A percentile compares a stretch with the other conserved stretches of the same genome.
Conservation (phyloP, 1,284 basidiomycete species). For the Rhodotorula sp. region DNA sequence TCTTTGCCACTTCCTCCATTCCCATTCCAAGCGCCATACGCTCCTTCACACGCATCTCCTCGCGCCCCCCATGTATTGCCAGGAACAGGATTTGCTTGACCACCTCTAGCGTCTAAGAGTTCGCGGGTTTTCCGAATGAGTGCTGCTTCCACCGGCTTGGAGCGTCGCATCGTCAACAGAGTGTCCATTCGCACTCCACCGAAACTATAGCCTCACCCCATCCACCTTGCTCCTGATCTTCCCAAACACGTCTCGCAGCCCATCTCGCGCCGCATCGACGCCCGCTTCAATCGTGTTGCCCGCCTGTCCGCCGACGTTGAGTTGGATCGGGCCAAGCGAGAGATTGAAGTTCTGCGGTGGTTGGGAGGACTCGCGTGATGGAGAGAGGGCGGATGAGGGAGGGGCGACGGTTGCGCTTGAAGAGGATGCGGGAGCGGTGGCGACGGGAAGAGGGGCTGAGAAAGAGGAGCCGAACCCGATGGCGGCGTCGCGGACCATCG, state of each 20-base stretch:
- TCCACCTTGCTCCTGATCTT: slow-evolving; percentile 87
- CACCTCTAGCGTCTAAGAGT: too few relatives aligned
- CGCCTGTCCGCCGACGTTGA: slow-evolving; percentile 77
- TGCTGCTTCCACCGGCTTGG: too few relatives aligned
- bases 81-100: too few relatives aligned
- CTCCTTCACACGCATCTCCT: too few relatives aligned
- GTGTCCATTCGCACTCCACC: too few relatives aligned
- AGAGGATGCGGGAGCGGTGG: not conserved
- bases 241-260: slow-evolving; percentile 77
- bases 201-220: slow-evolving; percentile 28
- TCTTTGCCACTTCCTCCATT: too few relatives aligned
- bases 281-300: slow-evolving; percentile 64
- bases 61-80: too few relatives aligned
- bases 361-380: slow-evolving; percentile 50
- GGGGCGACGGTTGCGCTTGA: not conserved
- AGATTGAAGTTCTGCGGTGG: slow-evolving; percentile 66
- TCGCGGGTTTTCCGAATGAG: too few relatives aligned
- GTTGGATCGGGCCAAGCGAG: slow-evolving; percentile 83
- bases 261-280: slow-evolving; percentile 55
- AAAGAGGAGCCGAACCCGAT: slow-evolving; percentile 55
- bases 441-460: slow-evolving; percentile 61
- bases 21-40: too few relatives aligned
- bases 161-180: too few relatives aligned
- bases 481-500: slow-evolving; percentile 42
- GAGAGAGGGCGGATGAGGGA: not conserved